These are phyloP conservation scores for Mycena metata DNA, from an alignment of 768 basidiomycete species.

Conservation along the genomic window DNA sequence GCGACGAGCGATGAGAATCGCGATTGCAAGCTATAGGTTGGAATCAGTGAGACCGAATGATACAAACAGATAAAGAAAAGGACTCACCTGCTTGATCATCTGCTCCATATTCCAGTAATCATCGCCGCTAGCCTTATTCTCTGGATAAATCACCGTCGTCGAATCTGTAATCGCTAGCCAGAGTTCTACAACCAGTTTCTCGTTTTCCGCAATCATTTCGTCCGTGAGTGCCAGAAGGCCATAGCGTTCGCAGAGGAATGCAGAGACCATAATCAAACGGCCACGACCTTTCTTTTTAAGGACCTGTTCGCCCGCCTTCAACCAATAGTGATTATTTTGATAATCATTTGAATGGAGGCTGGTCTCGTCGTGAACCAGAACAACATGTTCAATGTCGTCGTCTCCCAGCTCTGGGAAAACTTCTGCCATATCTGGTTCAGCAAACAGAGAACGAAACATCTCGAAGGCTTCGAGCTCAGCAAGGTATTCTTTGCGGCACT, in stretches of 20 bases:
- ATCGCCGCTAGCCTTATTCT: slow-evolving; percentile 3
- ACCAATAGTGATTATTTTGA: slow-evolving; percentile 30
- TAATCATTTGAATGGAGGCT: slow-evolving; percentile 19
- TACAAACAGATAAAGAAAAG: too few relatives aligned
- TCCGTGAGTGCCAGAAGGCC: slow-evolving; percentile 35
- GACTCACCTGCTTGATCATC: slow-evolving; percentile 11
- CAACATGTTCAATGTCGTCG: too few relatives aligned
- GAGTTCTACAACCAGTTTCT: slow-evolving; percentile 11
- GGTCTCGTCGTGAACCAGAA: slow-evolving; percentile 15
- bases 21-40: slow-evolving; percentile 27
- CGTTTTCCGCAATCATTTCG: slow-evolving; percentile 18
- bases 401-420: too few relatives aligned
- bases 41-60: too few relatives aligned
- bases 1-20: too few relatives aligned
- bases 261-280: too few relatives aligned
- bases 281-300: slow-evolving; percentile 41
- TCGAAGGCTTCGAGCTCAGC: too few relatives aligned
- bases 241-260: slow-evolving; percentile 38
- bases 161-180: slow-evolving; percentile 23
- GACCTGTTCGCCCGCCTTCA: slow-evolving; percentile 33
- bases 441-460: too few relatives aligned
- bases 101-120: slow-evolving; percentile 17
- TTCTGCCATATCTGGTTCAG: too few relatives aligned
- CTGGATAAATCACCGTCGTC: slow-evolving; percentile 18
- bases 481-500: too few relatives aligned